Base-by-base conservation (phyloP, 106 monocot genomes). In the Dendrobium chrysotoxum region DNA sequence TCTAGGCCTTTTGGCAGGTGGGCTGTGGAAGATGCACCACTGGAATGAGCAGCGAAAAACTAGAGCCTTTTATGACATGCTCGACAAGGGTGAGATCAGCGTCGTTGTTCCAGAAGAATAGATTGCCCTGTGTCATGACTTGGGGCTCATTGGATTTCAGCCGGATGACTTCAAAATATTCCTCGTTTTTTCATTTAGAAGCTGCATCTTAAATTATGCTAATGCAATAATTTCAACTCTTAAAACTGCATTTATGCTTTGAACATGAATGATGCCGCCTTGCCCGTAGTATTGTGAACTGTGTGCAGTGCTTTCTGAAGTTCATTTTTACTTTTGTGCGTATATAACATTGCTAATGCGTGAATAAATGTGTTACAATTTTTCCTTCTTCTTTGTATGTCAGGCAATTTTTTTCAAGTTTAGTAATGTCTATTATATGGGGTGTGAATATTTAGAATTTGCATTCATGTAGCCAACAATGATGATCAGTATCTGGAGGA, bases 1-100 rank as follows among this genome's bases (percentile, higher is more conserved):
- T 15, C 77, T 82, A 39, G 82, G 82, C 53, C 76, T 82, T 30
- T 17, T 82, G 38, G 82, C 82, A 1, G 82, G 82, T 7, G 68
- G 82, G 40, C 61, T 82, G 18, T 82, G 82, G 82, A 82, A 82
- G 82, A 82, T 82, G 82, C 82, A 77, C 15, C 82, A 82, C 68
- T 82, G 82, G 82, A 82, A 82, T 44, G 82, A 82, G 68, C 82
- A 82, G 77, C 65, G 77, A 18, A 82, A 77, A 44, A 82, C 82
- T 28, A 61, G 77, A 28, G 82, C 82, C 46, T 77, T 82, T 44
- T 77, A 82, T 38, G 82, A 82, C 67, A 82, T 82, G 82, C 82
- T 82, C n/a, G 77, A 82, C 35, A 82, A 82, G 82, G 82, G 77
- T 17, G 77, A 82, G 53, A 82, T 82, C 77, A 77, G 77, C 28